These are phyloP conservation scores for Serendipita sp. DNA, from an alignment of 768 basidiomycete species.

Conservation along the genomic window DNA sequence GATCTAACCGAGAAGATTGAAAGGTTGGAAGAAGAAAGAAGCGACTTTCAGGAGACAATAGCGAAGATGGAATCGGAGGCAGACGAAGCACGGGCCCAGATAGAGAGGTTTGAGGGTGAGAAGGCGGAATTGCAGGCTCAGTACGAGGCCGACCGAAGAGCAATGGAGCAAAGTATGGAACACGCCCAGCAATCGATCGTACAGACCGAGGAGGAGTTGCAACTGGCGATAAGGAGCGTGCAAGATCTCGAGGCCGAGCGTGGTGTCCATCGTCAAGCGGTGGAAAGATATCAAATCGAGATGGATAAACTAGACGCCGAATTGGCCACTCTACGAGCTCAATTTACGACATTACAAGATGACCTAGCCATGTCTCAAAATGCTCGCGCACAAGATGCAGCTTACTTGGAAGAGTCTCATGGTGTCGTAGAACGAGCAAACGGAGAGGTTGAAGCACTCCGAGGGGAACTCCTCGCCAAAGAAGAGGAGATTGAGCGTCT, in stretches of 20 bases:
- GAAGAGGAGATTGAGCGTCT: slow-evolving; percentile 53
- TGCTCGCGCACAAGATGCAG: slow-evolving; percentile 34
- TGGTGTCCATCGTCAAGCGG: slow-evolving; percentile 39
- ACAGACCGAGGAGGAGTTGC: slow-evolving; percentile 37
- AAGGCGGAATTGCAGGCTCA: slow-evolving; percentile 17
- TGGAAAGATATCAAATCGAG: slow-evolving; percentile 38
- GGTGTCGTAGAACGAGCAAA: slow-evolving; percentile 47
- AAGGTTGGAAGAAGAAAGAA: slow-evolving; percentile 35
- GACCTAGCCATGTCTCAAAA: slow-evolving; percentile 33
- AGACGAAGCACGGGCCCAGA: slow-evolving; percentile 23
- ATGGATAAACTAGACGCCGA: slow-evolving; percentile 34
- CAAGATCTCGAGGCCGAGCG: slow-evolving; percentile 51
- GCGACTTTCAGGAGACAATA: slow-evolving; percentile 40
- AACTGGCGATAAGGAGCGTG: slow-evolving; percentile 32
- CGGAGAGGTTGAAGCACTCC: slow-evolving; percentile 55
- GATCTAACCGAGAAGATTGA: slow-evolving; percentile 51
- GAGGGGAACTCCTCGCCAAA: slow-evolving; percentile 40
- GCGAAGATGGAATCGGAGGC: slow-evolving; percentile 43
- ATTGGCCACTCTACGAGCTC: slow-evolving; percentile 19
- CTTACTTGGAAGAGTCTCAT: slow-evolving; percentile 41
- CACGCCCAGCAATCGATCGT: slow-evolving; percentile 29
- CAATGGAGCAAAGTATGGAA: slow-evolving; percentile 14
- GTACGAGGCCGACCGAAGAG: slow-evolving; percentile 32
- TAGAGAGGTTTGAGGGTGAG: slow-evolving; percentile 6
- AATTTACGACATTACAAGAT: slow-evolving; percentile 27